Conservation (phyloP, 225 moss, liverwort and hornwort genomes). For the Bryum argenteum region DNA sequence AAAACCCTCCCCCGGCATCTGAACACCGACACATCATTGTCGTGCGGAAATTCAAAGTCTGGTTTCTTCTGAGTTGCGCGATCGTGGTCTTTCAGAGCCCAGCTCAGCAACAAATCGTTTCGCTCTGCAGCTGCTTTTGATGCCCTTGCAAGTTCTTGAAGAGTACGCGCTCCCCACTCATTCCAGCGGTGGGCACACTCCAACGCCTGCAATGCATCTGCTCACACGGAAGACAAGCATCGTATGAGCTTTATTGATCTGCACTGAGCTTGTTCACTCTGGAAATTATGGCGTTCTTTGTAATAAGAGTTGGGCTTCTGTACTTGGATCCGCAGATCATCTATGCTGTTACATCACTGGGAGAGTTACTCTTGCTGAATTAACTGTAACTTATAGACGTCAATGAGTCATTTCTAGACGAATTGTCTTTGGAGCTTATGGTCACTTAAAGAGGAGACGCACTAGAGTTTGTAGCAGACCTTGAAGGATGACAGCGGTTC, state of each 20-base stretch:
- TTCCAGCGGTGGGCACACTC: conserved; percentile 48
- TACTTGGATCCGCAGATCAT: neutral
- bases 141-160: conserved; percentile 39
- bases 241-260: neutral
- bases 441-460: neutral
- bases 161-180: conserved; percentile 39
- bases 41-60: conserved; percentile 41
- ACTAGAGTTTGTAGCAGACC: conserved; percentile 25
- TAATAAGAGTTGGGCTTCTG: neutral
- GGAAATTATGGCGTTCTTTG: neutral
- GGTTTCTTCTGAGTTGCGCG: conserved; percentile 7
- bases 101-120: conserved; percentile 10
- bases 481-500: conserved; percentile 44
- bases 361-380: neutral
- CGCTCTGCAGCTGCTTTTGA: conserved; percentile 38
- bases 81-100: conserved; percentile 21
- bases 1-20: conserved; percentile 37
- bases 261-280: neutral
- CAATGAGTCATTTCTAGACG: conserved; percentile 4
- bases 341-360: neutral
- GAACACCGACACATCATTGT: conserved; percentile 38
- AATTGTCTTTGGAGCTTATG: conserved; percentile 22
- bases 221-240: neutral
- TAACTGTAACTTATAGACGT: neutral
- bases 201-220: conserved; percentile 44